phyloP scores from a whole-genome alignment of 2,329 filamentous ascomycete genomes.

The Xylaria polymorpha region DNA sequence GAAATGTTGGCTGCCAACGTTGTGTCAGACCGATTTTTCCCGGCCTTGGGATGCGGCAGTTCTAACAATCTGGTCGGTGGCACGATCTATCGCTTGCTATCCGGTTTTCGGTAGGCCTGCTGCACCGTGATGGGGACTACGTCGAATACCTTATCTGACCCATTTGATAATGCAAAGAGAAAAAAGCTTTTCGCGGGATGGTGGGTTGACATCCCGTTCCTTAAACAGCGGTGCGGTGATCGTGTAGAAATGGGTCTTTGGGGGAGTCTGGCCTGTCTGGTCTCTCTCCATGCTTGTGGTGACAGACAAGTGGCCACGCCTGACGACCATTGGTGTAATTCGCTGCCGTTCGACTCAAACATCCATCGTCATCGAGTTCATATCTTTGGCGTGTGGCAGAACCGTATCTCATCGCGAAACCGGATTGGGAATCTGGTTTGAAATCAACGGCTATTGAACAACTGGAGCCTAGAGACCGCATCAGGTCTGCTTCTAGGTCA shows the following conservation, averaged over 20 bases:
- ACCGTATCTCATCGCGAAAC: not conserved
- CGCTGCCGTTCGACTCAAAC: not conserved
- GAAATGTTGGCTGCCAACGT: conserved; percentile 17
- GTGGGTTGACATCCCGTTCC: not conserved
- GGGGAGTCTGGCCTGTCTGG: not conserved
- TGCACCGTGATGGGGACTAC: conserved; percentile 28
- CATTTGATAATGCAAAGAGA: conserved; percentile 30
- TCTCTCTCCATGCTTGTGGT: not conserved
- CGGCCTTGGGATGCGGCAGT: not conserved
- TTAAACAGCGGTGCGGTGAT: conserved; percentile 8
- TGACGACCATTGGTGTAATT: not conserved
- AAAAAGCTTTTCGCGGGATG: conserved; percentile 3
- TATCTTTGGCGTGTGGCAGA: not conserved
- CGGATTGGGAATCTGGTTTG: not conserved
- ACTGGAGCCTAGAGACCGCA: not conserved
- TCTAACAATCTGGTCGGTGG: not conserved
- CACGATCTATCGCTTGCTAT: conserved; percentile 11
- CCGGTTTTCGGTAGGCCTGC: conserved; percentile 18
- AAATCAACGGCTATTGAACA: not conserved
- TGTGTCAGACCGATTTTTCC: conserved; percentile 12
- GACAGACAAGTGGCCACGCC: not conserved
- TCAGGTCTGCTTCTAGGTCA: not conserved
- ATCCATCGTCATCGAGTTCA: not conserved
- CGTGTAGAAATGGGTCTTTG: conserved; percentile 4
- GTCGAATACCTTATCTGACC: conserved; percentile 22